These are phyloP conservation scores for Dendrothele bispora DNA, from an alignment of 768 basidiomycete species.

Conservation along the genomic window DNA sequence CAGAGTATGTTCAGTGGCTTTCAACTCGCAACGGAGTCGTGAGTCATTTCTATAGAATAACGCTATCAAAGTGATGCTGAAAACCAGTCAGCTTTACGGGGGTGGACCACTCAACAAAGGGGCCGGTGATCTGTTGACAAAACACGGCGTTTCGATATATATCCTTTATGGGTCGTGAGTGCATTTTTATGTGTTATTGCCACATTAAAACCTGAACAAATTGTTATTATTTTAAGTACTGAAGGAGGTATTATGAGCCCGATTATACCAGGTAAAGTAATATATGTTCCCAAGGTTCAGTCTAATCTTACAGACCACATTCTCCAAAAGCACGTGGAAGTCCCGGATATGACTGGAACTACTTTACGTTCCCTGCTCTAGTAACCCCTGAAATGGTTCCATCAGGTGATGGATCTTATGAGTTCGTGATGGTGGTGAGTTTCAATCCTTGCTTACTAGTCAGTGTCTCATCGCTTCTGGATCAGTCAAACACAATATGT, in stretches of 20 bases:
- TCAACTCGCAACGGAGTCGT: slow-evolving; percentile 31
- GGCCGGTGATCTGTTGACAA: slow-evolving; percentile 32
- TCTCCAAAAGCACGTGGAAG: background rate
- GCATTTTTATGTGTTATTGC: background rate
- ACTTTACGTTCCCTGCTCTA: slow-evolving; percentile 25
- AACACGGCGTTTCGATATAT: slow-evolving; percentile 30
- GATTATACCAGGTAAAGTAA: slow-evolving; percentile 12
- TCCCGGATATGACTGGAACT: slow-evolving; percentile 31
- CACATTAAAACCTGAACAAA: background rate
- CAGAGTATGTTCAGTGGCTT: slow-evolving; percentile 21
- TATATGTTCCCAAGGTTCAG: slow-evolving; percentile 4
- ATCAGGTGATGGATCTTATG: slow-evolving; percentile 18
- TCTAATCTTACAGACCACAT: background rate
- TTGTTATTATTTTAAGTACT: slow-evolving; percentile 7
- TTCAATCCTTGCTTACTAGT: too few relatives aligned
- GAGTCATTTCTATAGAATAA: slow-evolving; percentile 17
- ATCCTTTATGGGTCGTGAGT: slow-evolving; percentile 35
- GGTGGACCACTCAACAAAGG: slow-evolving; percentile 39
- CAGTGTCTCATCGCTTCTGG: background rate
- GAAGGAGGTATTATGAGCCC: too few relatives aligned
- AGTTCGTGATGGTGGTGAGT: slow-evolving; percentile 12
- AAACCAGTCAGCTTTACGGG: slow-evolving; percentile 27
- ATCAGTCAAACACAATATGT: background rate
- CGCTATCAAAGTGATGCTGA: background rate
- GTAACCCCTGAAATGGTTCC: slow-evolving; percentile 27